A percentile compares a stretch with the other conserved stretches of the same genome.
Conservation (phyloP, 805 yeast genomes). For the Metschnikowia lochheadii region DNA sequence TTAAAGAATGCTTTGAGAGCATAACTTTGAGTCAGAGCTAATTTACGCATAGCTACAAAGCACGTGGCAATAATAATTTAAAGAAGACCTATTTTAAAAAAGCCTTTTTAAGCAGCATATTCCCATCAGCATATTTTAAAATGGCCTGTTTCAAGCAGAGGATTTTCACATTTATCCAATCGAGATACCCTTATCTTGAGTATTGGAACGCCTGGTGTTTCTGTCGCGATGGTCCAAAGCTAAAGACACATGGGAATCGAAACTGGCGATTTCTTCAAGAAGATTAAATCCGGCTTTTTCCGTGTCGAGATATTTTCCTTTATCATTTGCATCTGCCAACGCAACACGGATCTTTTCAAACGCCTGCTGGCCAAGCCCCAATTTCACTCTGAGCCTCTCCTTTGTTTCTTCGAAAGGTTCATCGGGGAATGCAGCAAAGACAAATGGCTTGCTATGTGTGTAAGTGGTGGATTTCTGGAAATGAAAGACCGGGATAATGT, state of each 20-base stretch:
- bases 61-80: too few species aligned
- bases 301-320: constrained; percentile 42
- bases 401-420: constrained; percentile 64
- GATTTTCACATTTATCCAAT: constrained; percentile 22
- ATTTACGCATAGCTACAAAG: too few species aligned
- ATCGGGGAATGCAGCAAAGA: constrained; percentile 63
- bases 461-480: constrained; percentile 64
- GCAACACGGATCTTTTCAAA: constrained; percentile 74
- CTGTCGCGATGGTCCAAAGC: constrained; percentile 90
- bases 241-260: constrained; percentile 46
- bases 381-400: constrained; percentile 58
- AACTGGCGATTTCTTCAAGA: constrained; percentile 46
- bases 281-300: constrained; percentile 53
- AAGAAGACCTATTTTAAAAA: too few species aligned
- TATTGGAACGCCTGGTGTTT: constrained; percentile 41
- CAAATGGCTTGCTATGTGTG: constrained; percentile 82
- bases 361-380: constrained; percentile 77
- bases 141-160: not conserved
- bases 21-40: too few species aligned
- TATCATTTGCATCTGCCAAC: constrained; percentile 40
- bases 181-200: constrained; percentile 41
- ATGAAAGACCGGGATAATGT: constrained; percentile 66
- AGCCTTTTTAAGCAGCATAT: too few species aligned
- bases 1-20: not conserved
- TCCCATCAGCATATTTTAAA: not conserved